Percentiles rank a stretch among this genome's conserved stretches.
Conservation (phyloP, 2,329 filamentous ascomycete species). For the Periconia macrospinosa region DNA sequence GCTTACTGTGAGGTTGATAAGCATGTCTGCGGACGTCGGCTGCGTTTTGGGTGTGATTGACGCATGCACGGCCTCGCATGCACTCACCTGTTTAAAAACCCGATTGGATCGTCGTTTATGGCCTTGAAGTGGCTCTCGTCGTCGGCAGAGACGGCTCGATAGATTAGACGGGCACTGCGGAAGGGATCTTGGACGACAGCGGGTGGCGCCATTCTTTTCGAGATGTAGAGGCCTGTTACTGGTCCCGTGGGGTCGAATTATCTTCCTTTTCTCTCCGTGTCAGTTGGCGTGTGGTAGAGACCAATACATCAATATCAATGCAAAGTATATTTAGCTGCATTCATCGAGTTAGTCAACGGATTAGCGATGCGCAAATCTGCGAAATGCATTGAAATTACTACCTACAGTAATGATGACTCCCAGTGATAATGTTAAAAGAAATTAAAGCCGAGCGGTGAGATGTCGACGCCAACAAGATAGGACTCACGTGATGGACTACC, state of each 20-base stretch:
- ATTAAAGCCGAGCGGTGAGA: background rate
- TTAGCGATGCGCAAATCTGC: too few relatives aligned
- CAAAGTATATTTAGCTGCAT: too few relatives aligned
- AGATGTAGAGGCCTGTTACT: background rate
- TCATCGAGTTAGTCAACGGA: too few relatives aligned
- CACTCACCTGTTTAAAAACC: conserved; percentile 21
- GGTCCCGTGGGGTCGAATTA: too few relatives aligned
- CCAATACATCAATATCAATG: too few relatives aligned
- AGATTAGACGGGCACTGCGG: conserved; percentile 24
- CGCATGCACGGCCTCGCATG: background rate
- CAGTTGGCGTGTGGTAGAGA: background rate
- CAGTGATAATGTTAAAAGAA: background rate
- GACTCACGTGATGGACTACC: background rate
- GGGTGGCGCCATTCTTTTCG: conserved; percentile 1
- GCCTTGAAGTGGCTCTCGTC: conserved; percentile 28
- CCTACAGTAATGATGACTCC: background rate
- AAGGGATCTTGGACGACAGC: conserved; percentile 17
- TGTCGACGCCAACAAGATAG: too few relatives aligned
- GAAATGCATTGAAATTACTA: background rate
- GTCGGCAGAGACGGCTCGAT: conserved; percentile 23
- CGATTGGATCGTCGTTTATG: conserved; percentile 24
- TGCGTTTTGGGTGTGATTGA: too few relatives aligned
- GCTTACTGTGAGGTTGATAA: too few relatives aligned
- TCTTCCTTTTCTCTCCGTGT: background rate
- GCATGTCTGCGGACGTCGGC: too few relatives aligned